These are phyloP conservation scores for Lippia alba DNA, from an alignment of 305 asterid genomes.

Conservation along the genomic window DNA sequence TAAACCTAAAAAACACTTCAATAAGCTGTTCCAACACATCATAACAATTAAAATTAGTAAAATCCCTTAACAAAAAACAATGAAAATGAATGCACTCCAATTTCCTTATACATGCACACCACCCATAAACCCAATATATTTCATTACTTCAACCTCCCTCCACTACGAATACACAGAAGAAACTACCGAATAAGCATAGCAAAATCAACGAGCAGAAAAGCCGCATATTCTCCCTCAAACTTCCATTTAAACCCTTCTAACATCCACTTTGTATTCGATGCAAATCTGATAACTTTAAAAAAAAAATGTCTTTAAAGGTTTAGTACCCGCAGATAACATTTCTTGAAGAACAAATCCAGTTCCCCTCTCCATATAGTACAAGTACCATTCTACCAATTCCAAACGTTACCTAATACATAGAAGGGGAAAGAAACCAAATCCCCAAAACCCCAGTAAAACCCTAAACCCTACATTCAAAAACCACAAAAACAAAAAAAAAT, in stretches of 20 bases:
- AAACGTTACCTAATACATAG: slow-evolving; percentile 2
- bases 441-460: slow-evolving; percentile 34
- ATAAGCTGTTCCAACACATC: slow-evolving; percentile 13
- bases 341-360: slow-evolving; percentile 6
- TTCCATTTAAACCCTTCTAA: not conserved
- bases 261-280: not conserved
- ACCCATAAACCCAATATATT: not conserved
- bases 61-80: not conserved
- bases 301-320: too few relatives aligned
- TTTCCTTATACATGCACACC: not conserved
- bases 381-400: not conserved
- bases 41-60: not conserved
- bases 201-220: too few relatives aligned
- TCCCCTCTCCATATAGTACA: not conserved
- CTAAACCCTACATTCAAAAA: not conserved
- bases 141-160: not conserved
- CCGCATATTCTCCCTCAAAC: too few relatives aligned
- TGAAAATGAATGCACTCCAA: not conserved
- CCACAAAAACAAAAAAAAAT: not conserved
- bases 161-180: not conserved
- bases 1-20: too few relatives aligned
- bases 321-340: too few relatives aligned
- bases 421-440: slow-evolving; percentile 6
- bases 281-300: too few relatives aligned
- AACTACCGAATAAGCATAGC: too few relatives aligned